Evolutionary conservation across 768 basidiomycete species (phyloP).

Genomic region (Coprinellus micaceus): DNA sequence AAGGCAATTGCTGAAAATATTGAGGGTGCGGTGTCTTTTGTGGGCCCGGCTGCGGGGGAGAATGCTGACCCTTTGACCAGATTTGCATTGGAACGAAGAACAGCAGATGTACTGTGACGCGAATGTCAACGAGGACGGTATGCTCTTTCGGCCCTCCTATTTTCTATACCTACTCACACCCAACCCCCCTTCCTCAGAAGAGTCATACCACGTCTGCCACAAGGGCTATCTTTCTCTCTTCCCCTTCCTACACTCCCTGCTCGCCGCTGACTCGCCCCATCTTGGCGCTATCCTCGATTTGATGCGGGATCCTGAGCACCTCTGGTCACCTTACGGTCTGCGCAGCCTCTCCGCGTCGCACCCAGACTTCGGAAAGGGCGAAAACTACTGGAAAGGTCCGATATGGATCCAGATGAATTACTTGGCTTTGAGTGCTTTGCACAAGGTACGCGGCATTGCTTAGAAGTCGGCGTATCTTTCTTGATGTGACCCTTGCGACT

Average conservation of each 20-base stretch:
- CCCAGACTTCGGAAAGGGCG: conserved; percentile 85
- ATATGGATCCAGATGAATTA: conserved; percentile 99
- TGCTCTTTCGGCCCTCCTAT: conserved; percentile 7
- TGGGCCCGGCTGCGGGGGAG: neutral
- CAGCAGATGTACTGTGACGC: conserved; percentile 92
- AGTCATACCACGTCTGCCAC: conserved; percentile 88
- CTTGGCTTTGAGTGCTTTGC: conserved; percentile 72
- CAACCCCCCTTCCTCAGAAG: conserved; percentile 35
- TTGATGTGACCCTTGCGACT: neutral
- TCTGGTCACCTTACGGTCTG: conserved; percentile 91
- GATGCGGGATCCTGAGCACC: conserved; percentile 71
- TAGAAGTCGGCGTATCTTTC: too few relatives aligned
- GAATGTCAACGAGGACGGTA: conserved; percentile 81
- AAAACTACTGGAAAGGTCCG: conserved; percentile 97
- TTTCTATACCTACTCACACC: neutral
- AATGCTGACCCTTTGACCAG: conserved; percentile 34
- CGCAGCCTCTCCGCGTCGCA: conserved; percentile 87
- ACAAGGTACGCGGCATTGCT: conserved; percentile 64
- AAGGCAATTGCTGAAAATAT: conserved; percentile 81
- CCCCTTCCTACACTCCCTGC: conserved; percentile 82
- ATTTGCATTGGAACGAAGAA: conserved; percentile 91
- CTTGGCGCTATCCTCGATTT: conserved; percentile 80
- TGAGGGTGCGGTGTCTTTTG: conserved; percentile 51
- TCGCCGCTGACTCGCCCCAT: conserved; percentile 73
- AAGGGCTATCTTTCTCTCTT: conserved; percentile 92